Evolutionary conservation across 1,139 yeast species (phyloP).

Genomic region (Scheffersomyces cryptocercus): DNA sequence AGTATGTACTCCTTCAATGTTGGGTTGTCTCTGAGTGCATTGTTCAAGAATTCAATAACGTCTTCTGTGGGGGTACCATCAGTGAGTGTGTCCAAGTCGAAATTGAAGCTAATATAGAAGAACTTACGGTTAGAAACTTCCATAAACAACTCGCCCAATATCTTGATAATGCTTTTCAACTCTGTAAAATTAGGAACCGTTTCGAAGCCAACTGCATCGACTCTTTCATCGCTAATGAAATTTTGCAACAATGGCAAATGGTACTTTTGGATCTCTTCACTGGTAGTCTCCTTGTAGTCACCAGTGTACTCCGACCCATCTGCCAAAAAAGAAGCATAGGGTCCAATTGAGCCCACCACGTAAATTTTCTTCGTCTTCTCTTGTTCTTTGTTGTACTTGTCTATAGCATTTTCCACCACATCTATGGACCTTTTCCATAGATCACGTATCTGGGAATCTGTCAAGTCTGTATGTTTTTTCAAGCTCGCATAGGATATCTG

Average conservation of each 20-base stretch:
- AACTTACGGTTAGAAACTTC: constrained; percentile 17
- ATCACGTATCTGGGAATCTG: constrained; percentile 21
- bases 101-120: constrained; percentile 32
- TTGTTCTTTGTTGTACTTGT: constrained; percentile 2
- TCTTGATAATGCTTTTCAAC: constrained; percentile 33
- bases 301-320: constrained; percentile 74
- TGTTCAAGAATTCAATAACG: constrained; percentile 20
- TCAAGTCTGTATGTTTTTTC: constrained; percentile 28
- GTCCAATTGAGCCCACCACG: constrained; percentile 68
- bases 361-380: constrained; percentile 9
- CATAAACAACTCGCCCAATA: constrained; percentile 17
- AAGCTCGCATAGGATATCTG: constrained; percentile 54
- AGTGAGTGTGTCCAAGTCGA: constrained; percentile 24
- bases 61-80: constrained; percentile 34
- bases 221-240: constrained; percentile 32
- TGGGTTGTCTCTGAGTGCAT: constrained; percentile 10
- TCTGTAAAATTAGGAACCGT: constrained; percentile 63
- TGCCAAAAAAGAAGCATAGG: constrained; percentile 67
- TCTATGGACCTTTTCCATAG: constrained; percentile 35
- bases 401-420: constrained; percentile 31
- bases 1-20: constrained; percentile 17
- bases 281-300: constrained; percentile 40
- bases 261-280: constrained; percentile 37
- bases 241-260: constrained; percentile 50
- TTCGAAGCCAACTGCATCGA: constrained; percentile 62